Base-by-base conservation (phyloP, 139 green algal genomes). In the Edaphochlamys debaryana region DNA sequence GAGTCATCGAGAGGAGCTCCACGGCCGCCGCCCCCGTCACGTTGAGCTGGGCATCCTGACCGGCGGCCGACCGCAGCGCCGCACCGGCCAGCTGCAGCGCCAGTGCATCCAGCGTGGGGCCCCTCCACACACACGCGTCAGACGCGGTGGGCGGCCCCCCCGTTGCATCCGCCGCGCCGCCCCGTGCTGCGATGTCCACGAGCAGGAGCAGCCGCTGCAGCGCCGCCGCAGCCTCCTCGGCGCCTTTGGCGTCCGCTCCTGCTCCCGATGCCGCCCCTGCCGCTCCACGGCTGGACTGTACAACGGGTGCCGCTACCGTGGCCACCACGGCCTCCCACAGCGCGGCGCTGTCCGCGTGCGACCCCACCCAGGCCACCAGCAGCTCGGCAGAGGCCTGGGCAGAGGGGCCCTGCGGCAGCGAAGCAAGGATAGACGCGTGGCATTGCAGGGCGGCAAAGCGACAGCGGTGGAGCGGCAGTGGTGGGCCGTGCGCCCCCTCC, bases 311-410 rank as follows among this genome's bases (percentile, higher is more conserved):
- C 36, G 50, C 32, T 38, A 74, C 48, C 19, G 36, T 54, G 25
- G 69, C 41, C 17, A 72, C 36, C 1, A 64, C 20, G 27, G 63
- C 64, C n/a, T 76, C 64, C 73, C 73, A 80, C 54, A 80, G 73
- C 71, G 34, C 52, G 5, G 74, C 0, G 20, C 41, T 27, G 60
- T 60, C 60, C 20, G 29, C 34, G 74, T 81, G 74, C 40, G 30
- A 32, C 60, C 36, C 19, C 34, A 60, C 66, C 45, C 71, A 80
- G n/a, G 83, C 74, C 3, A 82, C 67, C 32, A 84, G 41, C 27
- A 84, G 75, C 54, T 79, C 75, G n/a, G 83, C 83, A 25, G 74
- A 42, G 50, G 83, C 83, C 8, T 30, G 34, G 8, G 75, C 67
- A 25, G 67, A 48, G 37, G 67, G 52, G 40, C 42, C 41, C 80